Conservation (phyloP, 2,329 filamentous ascomycete genomes). For the Sporothrix euskadiensis region DNA sequence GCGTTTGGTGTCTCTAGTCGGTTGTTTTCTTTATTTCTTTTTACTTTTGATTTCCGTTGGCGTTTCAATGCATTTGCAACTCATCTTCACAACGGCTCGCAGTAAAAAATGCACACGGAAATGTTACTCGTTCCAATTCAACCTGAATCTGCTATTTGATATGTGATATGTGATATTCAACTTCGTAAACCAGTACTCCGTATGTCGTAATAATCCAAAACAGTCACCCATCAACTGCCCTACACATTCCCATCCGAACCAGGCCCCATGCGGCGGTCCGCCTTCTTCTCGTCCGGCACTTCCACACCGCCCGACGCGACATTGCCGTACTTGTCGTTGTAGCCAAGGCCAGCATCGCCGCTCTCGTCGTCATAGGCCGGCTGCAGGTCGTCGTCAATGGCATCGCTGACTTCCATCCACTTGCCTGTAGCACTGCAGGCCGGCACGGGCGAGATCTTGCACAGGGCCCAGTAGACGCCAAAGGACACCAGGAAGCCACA, state of each 20-base stretch:
- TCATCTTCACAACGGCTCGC: not conserved
- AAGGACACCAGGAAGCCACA: constrained; percentile 73
- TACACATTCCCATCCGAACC: not conserved
- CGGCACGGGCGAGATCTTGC: constrained; percentile 68
- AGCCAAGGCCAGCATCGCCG: not conserved
- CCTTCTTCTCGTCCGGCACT: not conserved
- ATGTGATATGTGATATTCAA: not conserved
- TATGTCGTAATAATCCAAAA: not conserved
- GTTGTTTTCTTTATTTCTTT: not conserved
- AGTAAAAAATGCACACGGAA: not conserved
- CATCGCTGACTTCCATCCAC: constrained; percentile 76
- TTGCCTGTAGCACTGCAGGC: constrained; percentile 62
- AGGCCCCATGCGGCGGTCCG: not conserved
- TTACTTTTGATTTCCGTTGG: not conserved
- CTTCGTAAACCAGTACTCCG: not conserved
- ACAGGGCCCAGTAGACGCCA: constrained; percentile 68
- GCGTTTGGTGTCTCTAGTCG: not conserved
- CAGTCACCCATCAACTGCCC: not conserved
- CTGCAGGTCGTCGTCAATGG: constrained; percentile 57
- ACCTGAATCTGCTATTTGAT: not conserved
- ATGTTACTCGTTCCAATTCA: not conserved
- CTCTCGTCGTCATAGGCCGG: constrained; percentile 46
- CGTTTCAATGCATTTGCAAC: constrained; percentile 2
- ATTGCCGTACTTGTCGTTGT: constrained; percentile 6
- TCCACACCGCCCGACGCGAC: not conserved